phyloP scores from a whole-genome alignment of 345 rosid genomes.

The Rhodamnia rubescens region DNA sequence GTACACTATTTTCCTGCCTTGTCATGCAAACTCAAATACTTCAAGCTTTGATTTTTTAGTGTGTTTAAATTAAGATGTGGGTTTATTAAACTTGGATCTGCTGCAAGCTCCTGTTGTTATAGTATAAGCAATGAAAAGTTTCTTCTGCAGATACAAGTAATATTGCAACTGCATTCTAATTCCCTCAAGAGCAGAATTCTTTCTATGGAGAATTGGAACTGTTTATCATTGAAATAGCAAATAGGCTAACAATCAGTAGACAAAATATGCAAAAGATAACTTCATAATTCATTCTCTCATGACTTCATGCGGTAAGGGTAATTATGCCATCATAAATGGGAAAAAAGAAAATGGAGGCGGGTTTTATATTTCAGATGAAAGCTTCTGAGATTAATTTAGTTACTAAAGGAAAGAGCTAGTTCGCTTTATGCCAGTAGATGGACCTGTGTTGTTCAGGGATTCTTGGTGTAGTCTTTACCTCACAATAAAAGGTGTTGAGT shows the following conservation, averaged over 20 bases:
- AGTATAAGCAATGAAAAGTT: not conserved
- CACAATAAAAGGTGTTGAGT: not conserved
- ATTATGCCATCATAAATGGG: not conserved
- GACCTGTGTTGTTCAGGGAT: not conserved
- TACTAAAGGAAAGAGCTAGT: not conserved
- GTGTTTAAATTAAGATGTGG: not conserved
- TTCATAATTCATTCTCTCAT: not conserved
- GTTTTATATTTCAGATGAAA: not conserved
- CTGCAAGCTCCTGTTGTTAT: not conserved
- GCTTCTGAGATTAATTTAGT: not conserved
- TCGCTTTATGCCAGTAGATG: not conserved
- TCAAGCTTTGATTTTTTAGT: not conserved
- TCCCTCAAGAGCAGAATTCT: not conserved
- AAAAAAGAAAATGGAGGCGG: not conserved
- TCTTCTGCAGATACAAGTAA: not conserved
- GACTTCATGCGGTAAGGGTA: not conserved
- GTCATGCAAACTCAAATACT: not conserved
- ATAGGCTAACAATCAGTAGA: not conserved
- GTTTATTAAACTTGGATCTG: not conserved
- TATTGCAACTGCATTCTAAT: not conserved
- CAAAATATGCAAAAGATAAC: not conserved
- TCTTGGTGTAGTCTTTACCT: not conserved
- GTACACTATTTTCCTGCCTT: constrained; percentile 13
- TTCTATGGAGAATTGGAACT: not conserved
- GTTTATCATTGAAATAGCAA: not conserved